Base-by-base conservation (phyloP, 257 asterid genomes). In the Mitragyna speciosa region DNA sequence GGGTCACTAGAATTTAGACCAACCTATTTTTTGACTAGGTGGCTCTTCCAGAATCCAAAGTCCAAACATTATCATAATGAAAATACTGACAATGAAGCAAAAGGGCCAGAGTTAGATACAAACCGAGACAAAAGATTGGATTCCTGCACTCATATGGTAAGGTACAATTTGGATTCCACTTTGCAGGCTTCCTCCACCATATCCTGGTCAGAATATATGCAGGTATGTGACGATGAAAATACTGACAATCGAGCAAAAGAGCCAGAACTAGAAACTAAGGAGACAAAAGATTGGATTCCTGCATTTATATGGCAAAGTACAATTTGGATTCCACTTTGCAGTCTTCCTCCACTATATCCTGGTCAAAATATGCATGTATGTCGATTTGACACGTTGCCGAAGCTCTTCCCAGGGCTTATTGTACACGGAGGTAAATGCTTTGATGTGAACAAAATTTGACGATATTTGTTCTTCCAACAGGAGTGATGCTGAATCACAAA, bases 111-210 rank as follows among this genome's bases (percentile, higher is more conserved):
- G 10, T 30, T 36, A 64, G 19, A 31, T 36, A 31, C 31, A 1
- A 12, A 12, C 17, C n/a, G 16, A 51, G 2, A 51, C 2, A 26
- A 70, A 63, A 31, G 49, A 31, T 48, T 48, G 74, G 64, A 73
- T 70, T 78, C 76, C 22, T n/a, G 69, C 31, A 19, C 31, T 24
- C 22, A 12, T n/a, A 10, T 1, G 19, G 10, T 3, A 51, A 24
- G 20, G 58, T 28, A 71, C 81, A 78, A 78, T 68, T 54, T 78
- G 28, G 76, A 69, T 39, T 69, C 76, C 48, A 1, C 48, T 30
- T 4, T 5, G 47, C 7, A 9, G 15, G 10, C 26, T 67, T 12
- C 39, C 7, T 48, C 22, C n/a, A 17, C 49, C 72, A 24, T 31
- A 22, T 33, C 19, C 72, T 16, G 0, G 49, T 17, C 52, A 47